Percentiles rank a stretch among this genome's conserved stretches.
phyloP scores from a whole-genome alignment of 2,329 filamentous ascomycete species.

The Ceratocystis papillata region DNA sequence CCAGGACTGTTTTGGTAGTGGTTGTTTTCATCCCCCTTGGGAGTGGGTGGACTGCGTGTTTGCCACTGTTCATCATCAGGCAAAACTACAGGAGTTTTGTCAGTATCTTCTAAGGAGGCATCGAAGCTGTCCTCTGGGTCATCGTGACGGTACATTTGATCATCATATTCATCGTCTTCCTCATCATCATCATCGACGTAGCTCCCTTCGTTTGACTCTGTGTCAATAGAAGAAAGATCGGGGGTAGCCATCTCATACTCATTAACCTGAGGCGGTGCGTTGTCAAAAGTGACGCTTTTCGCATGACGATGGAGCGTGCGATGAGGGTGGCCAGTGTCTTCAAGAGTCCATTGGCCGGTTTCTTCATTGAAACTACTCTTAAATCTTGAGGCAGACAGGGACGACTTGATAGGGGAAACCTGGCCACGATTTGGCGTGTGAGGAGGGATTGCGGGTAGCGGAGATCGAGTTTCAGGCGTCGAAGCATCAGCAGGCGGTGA shows the following conservation, averaged over 20 bases:
- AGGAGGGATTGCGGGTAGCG: conserved; percentile 29
- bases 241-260: conserved; percentile 98
- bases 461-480: conserved; percentile 22
- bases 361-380: conserved; percentile 61
- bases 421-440: conserved; percentile 57
- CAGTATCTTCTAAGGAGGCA: conserved; percentile 85
- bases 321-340: conserved; percentile 52
- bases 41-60: conserved; percentile 35
- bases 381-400: conserved; percentile 58
- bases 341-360: conserved; percentile 56
- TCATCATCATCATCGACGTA: conserved; percentile 75
- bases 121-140: conserved; percentile 79
- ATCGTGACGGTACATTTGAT: conserved; percentile 38
- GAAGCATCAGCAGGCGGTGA: conserved; percentile 19
- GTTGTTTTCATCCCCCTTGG: conserved; percentile 38
- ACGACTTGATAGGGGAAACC: conserved; percentile 77
- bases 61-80: conserved; percentile 76
- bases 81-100: conserved; percentile 95
- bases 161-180: conserved; percentile 61
- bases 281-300: conserved; percentile 96
- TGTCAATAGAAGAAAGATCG: conserved; percentile 83
- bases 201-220: conserved; percentile 83
- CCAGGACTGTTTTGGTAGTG: conserved; percentile 60
- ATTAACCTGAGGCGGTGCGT: conserved; percentile 83
- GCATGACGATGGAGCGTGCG: conserved; percentile 68